phyloP scores from a whole-genome alignment of 345 rosid genomes.

The Lepidium aucheri region DNA sequence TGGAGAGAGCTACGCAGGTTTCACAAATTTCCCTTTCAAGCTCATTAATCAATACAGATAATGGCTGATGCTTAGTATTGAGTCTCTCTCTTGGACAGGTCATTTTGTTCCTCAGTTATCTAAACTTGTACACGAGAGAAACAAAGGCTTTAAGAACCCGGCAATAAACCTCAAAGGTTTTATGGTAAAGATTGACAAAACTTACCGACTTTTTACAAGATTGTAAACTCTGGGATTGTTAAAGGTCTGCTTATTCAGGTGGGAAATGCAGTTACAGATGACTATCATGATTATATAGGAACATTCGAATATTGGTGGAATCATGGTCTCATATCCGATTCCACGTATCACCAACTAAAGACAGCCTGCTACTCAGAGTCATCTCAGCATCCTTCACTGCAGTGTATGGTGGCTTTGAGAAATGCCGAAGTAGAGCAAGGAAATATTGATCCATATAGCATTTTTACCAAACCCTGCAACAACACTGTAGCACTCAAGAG shows the following conservation, averaged over 20 bases:
- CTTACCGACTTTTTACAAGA: not conserved
- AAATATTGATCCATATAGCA: constrained; percentile 79
- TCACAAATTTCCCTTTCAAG: not conserved
- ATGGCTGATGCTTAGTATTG: not conserved
- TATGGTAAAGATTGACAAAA: constrained; percentile 38
- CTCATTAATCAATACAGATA: not conserved
- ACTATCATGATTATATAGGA: constrained; percentile 67
- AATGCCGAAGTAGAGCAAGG: constrained; percentile 65
- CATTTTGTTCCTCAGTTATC: constrained; percentile 98
- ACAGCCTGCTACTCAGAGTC: constrained; percentile 51
- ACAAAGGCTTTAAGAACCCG: constrained; percentile 59
- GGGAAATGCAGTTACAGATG: constrained; percentile 96
- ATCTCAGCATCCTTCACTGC: constrained; percentile 55
- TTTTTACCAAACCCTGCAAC: constrained; percentile 76
- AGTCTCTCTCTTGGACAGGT: constrained; percentile 39
- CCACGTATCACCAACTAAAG: constrained; percentile 54
- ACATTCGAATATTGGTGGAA: constrained; percentile 98
- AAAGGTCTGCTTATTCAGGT: constrained; percentile 41
- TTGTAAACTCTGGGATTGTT: not conserved
- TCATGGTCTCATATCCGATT: constrained; percentile 90
- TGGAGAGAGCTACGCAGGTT: constrained; percentile 98
- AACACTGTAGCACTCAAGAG: constrained; percentile 40
- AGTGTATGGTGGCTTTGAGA: constrained; percentile 54
- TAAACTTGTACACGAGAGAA: constrained; percentile 59
- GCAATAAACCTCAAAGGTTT: constrained; percentile 82